Base-by-base conservation (phyloP, 352 stramenopile genomes). In the Lagenidium sp. region DNA sequence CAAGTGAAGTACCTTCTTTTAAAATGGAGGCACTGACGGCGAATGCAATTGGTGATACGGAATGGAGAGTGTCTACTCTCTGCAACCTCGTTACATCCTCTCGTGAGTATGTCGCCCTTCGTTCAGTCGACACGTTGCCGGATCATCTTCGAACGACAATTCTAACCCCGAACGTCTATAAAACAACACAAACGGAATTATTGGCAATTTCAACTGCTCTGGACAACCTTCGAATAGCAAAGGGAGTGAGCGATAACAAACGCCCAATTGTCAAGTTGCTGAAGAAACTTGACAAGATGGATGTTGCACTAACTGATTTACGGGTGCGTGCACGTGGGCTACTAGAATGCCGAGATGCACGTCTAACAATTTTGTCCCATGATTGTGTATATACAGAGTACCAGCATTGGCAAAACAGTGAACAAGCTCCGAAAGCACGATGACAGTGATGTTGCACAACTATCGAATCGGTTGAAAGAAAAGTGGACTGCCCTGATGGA, bases 361-460 rank as follows among this genome's bases (percentile, higher is more conserved):
- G n/a, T n/a, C n/a, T n/a, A n/a, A n/a, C n/a, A n/a, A n/a, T n/a
- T n/a, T n/a, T n/a, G n/a, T n/a, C n/a, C n/a, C n/a, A n/a, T n/a
- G n/a, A n/a, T n/a, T n/a, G n/a, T n/a, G n/a, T n/a, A n/a, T n/a
- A 15, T 18, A 19, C 37, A 89, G 77, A 76, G 73, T 11, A 94
- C 82, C 2, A 89, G 78, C 36, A 90, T 94, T 37, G 79, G 79
- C 11, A 91, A 92, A 58, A 65, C 68, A 34, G 68, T 94, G 3
- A 88, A 90, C 60, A 90, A 88, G 47, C 56, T 94, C 16, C 72
- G 78, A 16, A 94, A 92, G 46, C 66, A 94, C 37, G 62, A 77
- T 8, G 45, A 87, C 35, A 19, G 44, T n/a, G 58, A 73, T 13
- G 52, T 91, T 18, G 69, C 74, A 21, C 22, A 35, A 6, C 37